phyloP scores from a whole-genome alignment of 106 monocot species.

The Hemerocallis citrina region DNA sequence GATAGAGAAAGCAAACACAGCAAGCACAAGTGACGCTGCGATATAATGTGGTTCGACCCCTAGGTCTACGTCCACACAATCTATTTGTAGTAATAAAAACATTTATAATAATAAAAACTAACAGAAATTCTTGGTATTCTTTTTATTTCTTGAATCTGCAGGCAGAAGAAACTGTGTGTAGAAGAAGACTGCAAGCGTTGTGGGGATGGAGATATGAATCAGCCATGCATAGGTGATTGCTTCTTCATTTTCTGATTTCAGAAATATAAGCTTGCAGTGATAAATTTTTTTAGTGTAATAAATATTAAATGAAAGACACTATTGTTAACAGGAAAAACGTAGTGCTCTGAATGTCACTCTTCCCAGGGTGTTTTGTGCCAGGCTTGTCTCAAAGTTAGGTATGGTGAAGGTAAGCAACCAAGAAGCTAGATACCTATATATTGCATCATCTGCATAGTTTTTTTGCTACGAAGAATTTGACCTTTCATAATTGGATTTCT shows the following conservation, averaged over 20 bases:
- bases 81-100: too few relatives aligned
- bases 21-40: too few relatives aligned
- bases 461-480: not conserved
- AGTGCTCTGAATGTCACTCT: conserved; percentile 57
- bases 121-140: too few relatives aligned
- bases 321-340: conserved; percentile 47
- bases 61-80: too few relatives aligned
- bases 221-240: conserved; percentile 63
- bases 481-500: too few relatives aligned
- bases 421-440: not conserved
- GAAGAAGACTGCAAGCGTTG: conserved; percentile 69
- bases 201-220: conserved; percentile 26
- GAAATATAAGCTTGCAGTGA: too few relatives aligned
- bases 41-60: too few relatives aligned
- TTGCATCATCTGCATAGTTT: too few relatives aligned
- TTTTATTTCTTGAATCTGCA: not conserved
- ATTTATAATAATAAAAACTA: too few relatives aligned
- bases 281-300: not conserved
- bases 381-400: conserved; percentile 62
- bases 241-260: not conserved
- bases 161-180: conserved; percentile 59
- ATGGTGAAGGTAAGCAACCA: conserved; percentile 71
- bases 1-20: too few relatives aligned
- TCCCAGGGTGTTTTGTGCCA: conserved; percentile 57
- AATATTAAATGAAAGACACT: not conserved